These are phyloP conservation scores for Trichoderma harzianum DNA, from an alignment of 2,329 filamentous ascomycete genomes.

Conservation along the genomic window DNA sequence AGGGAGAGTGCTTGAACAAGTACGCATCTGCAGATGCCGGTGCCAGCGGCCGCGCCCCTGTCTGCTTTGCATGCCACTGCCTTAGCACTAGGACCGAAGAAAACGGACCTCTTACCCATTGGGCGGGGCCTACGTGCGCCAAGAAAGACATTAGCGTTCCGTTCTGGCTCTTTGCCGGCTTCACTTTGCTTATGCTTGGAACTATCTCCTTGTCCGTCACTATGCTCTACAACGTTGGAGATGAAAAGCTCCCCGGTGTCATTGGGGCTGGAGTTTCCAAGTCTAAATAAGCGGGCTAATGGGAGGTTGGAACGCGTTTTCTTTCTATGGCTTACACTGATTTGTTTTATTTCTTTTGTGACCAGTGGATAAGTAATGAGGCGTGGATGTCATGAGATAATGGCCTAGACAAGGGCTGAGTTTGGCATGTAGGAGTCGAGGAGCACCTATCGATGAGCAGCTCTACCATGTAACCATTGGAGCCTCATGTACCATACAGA, in stretches of 20 bases:
- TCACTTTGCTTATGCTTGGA: slow-evolving; percentile 67
- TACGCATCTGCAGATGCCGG: slow-evolving; percentile 48
- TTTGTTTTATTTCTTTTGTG: background rate
- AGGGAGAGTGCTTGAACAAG: slow-evolving; percentile 72
- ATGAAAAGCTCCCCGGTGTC: slow-evolving; percentile 85
- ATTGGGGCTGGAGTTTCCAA: slow-evolving; percentile 91
- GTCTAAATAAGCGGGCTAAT: slow-evolving; percentile 44
- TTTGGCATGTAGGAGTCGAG: background rate
- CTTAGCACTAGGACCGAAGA: slow-evolving; percentile 50
- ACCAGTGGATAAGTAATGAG: slow-evolving; percentile 22
- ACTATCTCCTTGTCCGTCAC: slow-evolving; percentile 69
- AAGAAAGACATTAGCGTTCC: slow-evolving; percentile 87
- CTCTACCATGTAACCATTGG: slow-evolving; percentile 3
- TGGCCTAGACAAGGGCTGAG: background rate
- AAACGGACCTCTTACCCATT: slow-evolving; percentile 64
- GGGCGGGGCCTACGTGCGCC: slow-evolving; percentile 83
- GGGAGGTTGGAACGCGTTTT: background rate
- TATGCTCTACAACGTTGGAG: slow-evolving; percentile 77
- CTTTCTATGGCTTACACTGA: background rate
- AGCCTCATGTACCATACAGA: slow-evolving; percentile 12
- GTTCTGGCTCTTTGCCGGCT: slow-evolving; percentile 82
- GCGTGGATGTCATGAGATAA: background rate
- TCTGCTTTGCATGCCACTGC: slow-evolving; percentile 81
- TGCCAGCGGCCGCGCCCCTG: slow-evolving; percentile 36
- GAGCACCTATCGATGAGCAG: background rate